Evolutionary conservation across 768 basidiomycete species (phyloP).

Genomic region (Boletus pseudopeckii): DNA sequence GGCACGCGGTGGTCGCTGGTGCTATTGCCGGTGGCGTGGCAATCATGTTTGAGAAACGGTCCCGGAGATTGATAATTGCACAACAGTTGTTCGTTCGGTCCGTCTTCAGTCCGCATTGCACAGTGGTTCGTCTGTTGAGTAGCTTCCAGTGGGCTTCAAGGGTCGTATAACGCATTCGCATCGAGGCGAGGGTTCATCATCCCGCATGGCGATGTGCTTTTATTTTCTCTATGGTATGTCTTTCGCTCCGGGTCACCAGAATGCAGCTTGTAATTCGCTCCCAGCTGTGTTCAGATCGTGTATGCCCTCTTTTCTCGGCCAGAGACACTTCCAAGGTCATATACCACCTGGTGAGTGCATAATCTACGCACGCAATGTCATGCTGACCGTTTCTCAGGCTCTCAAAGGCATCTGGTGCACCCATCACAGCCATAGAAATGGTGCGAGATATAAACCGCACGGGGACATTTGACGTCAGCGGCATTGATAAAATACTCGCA

Average conservation of each 20-base stretch:
- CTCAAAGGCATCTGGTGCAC: slow-evolving; percentile 60
- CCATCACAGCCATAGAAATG: slow-evolving; percentile 54
- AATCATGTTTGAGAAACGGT: slow-evolving; percentile 73
- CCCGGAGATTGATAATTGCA: slow-evolving; percentile 62
- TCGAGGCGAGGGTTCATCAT: slow-evolving; percentile 62
- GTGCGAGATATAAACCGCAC: slow-evolving; percentile 60
- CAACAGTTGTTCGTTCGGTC: slow-evolving; percentile 88
- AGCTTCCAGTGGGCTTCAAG: slow-evolving; percentile 73
- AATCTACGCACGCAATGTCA: background rate
- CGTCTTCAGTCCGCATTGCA: background rate
- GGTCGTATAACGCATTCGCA: slow-evolving; percentile 79
- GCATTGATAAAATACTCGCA: slow-evolving; percentile 52
- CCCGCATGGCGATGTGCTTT: slow-evolving; percentile 78
- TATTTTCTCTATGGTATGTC: slow-evolving; percentile 71
- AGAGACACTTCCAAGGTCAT: slow-evolving; percentile 80
- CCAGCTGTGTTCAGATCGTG: slow-evolving; percentile 81
- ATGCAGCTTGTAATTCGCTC: background rate
- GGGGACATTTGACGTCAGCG: slow-evolving; percentile 50
- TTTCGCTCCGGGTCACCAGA: background rate
- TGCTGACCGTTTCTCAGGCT: slow-evolving; percentile 52
- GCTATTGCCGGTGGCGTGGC: slow-evolving; percentile 68
- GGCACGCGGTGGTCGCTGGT: slow-evolving; percentile 82
- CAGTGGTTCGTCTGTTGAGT: background rate
- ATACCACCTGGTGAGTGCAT: slow-evolving; percentile 59
- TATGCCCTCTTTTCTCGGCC: slow-evolving; percentile 76